phyloP scores from a whole-genome alignment of 306 rosid genomes.

The Cucurbita ficifolia region DNA sequence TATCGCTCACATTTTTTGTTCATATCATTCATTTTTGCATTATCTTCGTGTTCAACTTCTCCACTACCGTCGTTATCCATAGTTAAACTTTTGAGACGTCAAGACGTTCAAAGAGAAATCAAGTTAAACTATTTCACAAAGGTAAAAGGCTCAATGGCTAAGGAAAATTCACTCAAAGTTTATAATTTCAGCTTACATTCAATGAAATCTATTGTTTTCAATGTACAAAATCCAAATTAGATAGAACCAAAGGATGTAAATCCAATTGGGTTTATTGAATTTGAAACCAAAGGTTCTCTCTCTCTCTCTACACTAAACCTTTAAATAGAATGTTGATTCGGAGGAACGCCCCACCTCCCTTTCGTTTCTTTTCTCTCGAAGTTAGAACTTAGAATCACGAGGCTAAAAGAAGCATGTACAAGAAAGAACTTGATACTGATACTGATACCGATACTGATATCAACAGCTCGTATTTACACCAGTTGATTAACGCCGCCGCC shows the following conservation, averaged over 20 bases:
- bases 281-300: not conserved
- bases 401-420: slow-evolving; percentile 32
- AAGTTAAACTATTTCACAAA: not conserved
- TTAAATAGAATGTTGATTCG: not conserved
- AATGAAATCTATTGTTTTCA: not conserved
- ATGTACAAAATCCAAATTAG: not conserved
- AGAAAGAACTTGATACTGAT: slow-evolving; percentile 15
- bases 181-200: not conserved
- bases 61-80: no score
- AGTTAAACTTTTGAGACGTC: no score
- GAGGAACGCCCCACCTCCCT: not conserved
- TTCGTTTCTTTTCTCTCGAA: slow-evolving; percentile 8
- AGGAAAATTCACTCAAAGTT: not conserved
- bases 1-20: no score
- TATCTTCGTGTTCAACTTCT: no score
- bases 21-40: no score
- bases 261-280: not conserved
- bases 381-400: slow-evolving; percentile 17
- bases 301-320: not conserved
- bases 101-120: no score
- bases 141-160: not conserved
- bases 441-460: not conserved
- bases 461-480: slow-evolving; percentile 40
- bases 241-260: not conserved
- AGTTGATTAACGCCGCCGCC: slow-evolving; percentile 9